phyloP scores from a whole-genome alignment of 768 basidiomycete species.

The Galerina marginata region DNA sequence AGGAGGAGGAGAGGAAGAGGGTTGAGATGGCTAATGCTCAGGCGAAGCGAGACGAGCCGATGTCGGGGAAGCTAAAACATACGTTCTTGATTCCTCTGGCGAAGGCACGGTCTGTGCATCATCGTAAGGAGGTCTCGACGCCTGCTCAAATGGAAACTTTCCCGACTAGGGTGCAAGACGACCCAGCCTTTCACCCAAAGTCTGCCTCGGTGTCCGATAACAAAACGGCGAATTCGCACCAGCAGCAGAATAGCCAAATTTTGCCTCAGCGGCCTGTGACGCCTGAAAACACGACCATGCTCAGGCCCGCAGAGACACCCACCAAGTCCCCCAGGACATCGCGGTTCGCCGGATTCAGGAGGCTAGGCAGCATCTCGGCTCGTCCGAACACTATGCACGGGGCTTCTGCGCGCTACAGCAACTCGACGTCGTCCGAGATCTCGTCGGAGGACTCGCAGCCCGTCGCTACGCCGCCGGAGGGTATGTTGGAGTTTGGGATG shows the following conservation, averaged over 20 bases:
- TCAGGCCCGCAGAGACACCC: constrained; percentile 47
- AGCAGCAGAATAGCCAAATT: background rate
- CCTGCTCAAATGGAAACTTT: constrained; percentile 7
- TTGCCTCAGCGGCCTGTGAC: constrained; percentile 19
- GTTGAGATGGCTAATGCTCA: constrained; percentile 29
- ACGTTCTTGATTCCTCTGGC: constrained; percentile 40
- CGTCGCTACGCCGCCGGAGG: constrained; percentile 63
- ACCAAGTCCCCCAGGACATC: constrained; percentile 55
- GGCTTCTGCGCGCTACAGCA: constrained; percentile 54
- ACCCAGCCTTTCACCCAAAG: constrained; percentile 13
- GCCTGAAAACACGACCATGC: constrained; percentile 19
- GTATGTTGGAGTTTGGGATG: constrained; percentile 38
- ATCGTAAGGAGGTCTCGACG: constrained; percentile 30
- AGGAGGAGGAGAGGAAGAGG: constrained; percentile 31
- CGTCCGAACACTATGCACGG: constrained; percentile 37
- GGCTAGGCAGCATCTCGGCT: constrained; percentile 46
- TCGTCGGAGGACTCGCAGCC: constrained; percentile 73
- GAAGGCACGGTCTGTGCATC: constrained; percentile 28
- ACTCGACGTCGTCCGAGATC: constrained; percentile 61
- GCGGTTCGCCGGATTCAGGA: constrained; percentile 55
- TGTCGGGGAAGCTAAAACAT: constrained; percentile 35
- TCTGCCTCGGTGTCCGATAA: constrained; percentile 16
- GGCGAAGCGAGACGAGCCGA: constrained; percentile 31
- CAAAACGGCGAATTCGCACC: constrained; percentile 2
- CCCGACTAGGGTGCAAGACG: background rate